Base-by-base conservation (phyloP, 768 basidiomycete genomes). In the Baorangia bicolor region DNA sequence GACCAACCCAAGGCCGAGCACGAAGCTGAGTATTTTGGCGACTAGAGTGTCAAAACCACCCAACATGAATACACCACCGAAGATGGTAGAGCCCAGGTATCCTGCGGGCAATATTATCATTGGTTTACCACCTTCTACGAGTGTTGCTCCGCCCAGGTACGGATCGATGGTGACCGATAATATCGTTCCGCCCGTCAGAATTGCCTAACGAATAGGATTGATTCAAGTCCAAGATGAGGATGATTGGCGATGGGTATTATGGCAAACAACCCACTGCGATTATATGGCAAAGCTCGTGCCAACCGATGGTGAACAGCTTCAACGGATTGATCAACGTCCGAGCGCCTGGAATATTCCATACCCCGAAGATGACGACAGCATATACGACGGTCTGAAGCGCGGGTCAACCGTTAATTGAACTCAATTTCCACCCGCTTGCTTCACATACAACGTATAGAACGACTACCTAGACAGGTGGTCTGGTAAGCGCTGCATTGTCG, bases 1-100 rank as follows among this genome's bases (percentile, higher is more conserved):
- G n/a, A 96, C 73, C 27, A 98, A 75, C 16, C 93, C 95, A 33
- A 97, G 79, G 33, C 85, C 94, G 48, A 96, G 80, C 49, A 95
- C 86, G 64, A 95, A 94, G 74, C 93, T 94, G 71, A 94, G 83
- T 55, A 97, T 84, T 73, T 98, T 98, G 33, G 94, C 88, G 13
- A 92, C 89, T 18, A 96, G 83, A 3, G 89, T 94, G 68, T 94
- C 88, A 77, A 90, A 94, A 18, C 90, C 90, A 37, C 86, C 89
- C 27, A 94, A 76, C 23, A 93, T 79, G 63, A 94, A 88, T n/a
- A 87, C 76, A 5, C 87, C 92, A 18, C 92, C 92, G 25, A 94
- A 77, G 11, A 94, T 70, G 10, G 88, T 85, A 12, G 90, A 92
- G 20, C 92, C 92, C 33, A 93, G 68, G 70, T 94, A 94, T 27